Conservation (phyloP, 768 basidiomycete species). For the Coprinopsis sp. region DNA sequence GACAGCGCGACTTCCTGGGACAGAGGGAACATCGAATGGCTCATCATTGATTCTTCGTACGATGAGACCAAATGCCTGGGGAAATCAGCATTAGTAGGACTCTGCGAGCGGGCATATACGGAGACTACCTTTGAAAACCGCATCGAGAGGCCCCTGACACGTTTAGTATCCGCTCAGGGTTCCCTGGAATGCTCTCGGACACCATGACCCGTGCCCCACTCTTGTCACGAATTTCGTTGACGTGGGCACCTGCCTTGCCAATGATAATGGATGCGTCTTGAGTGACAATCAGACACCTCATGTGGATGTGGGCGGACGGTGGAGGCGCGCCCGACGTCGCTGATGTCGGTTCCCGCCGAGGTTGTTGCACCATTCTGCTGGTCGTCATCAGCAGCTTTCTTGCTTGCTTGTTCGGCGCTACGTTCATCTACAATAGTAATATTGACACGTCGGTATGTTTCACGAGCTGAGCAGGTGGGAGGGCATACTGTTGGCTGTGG, state of each 20-base stretch:
- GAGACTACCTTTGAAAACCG: slow-evolving; percentile 86
- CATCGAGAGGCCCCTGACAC: slow-evolving; percentile 95
- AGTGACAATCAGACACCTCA: slow-evolving; percentile 98
- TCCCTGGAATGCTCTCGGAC: slow-evolving; percentile 97
- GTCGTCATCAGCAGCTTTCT: slow-evolving; percentile 36
- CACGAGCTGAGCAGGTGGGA: slow-evolving; percentile 35
- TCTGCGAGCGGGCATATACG: not conserved
- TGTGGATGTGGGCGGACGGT: slow-evolving; percentile 82
- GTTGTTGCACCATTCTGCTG: slow-evolving; percentile 42
- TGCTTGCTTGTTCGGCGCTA: slow-evolving; percentile 27
- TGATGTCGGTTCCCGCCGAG: slow-evolving; percentile 47
- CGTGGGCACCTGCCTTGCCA: slow-evolving; percentile 91
- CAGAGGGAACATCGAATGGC: slow-evolving; percentile 95
- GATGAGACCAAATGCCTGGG: slow-evolving; percentile 96
- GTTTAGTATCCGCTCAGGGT: slow-evolving; percentile 97
- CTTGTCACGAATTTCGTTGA: slow-evolving; percentile 98
- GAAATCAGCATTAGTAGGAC: not conserved
- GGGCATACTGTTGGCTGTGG: slow-evolving; percentile 44
- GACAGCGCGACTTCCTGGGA: slow-evolving; percentile 95
- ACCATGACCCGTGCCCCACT: slow-evolving; percentile 95
- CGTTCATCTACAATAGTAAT: slow-evolving; percentile 50
- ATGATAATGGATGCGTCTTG: slow-evolving; percentile 99
- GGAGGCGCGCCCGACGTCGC: slow-evolving; percentile 37
- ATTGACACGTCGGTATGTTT: slow-evolving; percentile 55
- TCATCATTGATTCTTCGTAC: slow-evolving; percentile 99